Evolutionary conservation across 805 yeast genomes (phyloP), one percentile per base, ranked within the genome.

Genomic region (Kodamaea hsintzibuensis): DNA sequence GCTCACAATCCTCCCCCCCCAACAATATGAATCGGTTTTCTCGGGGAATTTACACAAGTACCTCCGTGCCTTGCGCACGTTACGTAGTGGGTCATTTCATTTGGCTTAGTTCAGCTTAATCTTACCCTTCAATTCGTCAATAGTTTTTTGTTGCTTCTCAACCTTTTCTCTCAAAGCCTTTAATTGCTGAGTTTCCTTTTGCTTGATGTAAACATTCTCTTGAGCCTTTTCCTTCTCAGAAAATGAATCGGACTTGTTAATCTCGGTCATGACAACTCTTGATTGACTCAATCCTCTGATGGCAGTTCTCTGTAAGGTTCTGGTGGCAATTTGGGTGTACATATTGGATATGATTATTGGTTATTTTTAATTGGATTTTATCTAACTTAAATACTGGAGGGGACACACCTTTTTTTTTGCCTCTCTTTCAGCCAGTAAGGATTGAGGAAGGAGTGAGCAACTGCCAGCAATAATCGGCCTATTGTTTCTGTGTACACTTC

Each of bases 201-300:
- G 86, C 75, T 84, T 89, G 73, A 91, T 79, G 78, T 85, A 92
- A 65, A 78, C 80, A 70, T 88, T 91, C 79, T 93, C 99, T 69
- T 85, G 86, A 59, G 97, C 97, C 76, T 83, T 87, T 81, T 95
- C 99, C 72, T 96, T 91, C 71, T 91, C 90, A 81, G 81, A 62
- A 63, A 72, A 67, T 8, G 72, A 61, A 59, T 74, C 75, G 8
- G 3, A 2, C 49, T 47, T 50, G 30, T 49, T 49, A 17, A 42
- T 43, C 55, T 67, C 66, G 47, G 57, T 50, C 16, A 62, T 54
- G 39, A 67, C 68, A 38, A 57, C 58, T 63, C 71, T 67, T 51
- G 71, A 42, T 42, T 64, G 61, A 33, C 73, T 67, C 57, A 72
- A 62, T 44, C 67, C 56, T 68, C 76, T 70, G 56, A 64, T 56